Base-by-base conservation (phyloP, 1,284 basidiomycete genomes). In the Trichosporon inkin region DNA sequence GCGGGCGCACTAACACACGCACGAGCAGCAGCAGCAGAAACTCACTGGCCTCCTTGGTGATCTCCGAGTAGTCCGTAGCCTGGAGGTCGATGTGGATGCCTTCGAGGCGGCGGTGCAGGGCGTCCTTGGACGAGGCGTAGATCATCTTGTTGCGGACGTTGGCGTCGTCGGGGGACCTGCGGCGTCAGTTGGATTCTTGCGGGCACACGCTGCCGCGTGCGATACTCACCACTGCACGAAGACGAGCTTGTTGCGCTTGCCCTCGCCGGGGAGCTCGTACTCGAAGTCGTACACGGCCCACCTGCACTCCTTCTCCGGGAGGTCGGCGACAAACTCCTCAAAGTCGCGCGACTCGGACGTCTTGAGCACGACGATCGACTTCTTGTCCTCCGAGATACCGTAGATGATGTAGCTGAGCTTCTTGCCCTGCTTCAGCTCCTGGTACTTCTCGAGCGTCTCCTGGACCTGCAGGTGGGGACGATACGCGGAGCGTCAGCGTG, bases 101-200 rank as follows among this genome's bases (percentile, higher is more conserved):
- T 56, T 76, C 77, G 65, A 96, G 83, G 49, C 83, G 76, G 65
- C 84, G 85, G 74, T 86, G 85, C 61, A 99, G 80, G 11, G 88
- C 90, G 44, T 94, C 90, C 79, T 88, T 91, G 66, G 95, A 98
- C 22, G 92, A 88, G 41, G 95, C 89, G 79, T 86, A 91, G 70
- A 97, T 74, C 94, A 99, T 98, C 88, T 96, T 98, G 74, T 85
- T 81, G 82, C 88, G 94, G 80, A 96, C 84, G 81, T 86, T 89
- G 56, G 92, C 86, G 41, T 81, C 81, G 74, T 96, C 93, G 63
- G 95, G 95, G 22, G 88, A 85, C 93, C 93, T 96, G 69, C 17
- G 35, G 35, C 13, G 54, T 39, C 6, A 58, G 62, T 38, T 32
- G 38, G 19, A 20, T 28, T 19, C 24, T 10, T 19, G 38, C 22